Evolutionary conservation across 164 flowering plant species (phyloP), one percentile per base, ranked within the genome.

Genomic region (Nymphaea thermarum): DNA sequence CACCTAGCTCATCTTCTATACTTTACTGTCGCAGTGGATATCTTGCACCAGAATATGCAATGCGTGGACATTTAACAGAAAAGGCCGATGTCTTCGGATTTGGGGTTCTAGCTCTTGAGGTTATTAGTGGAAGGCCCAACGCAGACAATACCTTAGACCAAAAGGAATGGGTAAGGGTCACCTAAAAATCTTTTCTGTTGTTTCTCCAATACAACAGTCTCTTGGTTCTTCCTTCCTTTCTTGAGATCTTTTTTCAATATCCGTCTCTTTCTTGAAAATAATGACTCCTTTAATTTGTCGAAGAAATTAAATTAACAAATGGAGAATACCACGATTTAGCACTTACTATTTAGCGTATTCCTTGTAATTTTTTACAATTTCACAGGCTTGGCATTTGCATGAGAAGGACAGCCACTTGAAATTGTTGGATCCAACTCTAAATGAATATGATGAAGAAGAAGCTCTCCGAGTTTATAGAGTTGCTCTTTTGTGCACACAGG

Each of bases 401-500:
- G 85, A 84, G 70, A 78, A 72, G 16, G 62, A 78, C 55, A 68
- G 67, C 4, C 66, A 47, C 45, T n/a, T 82, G 44, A 84, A 79
- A 63, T 59, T 84, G 55, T 77, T 82, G 42, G 87, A 84, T 72
- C 72, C 77, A 11, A 62, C 64, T 53, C 66, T 84, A 59, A 2
- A 53, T 1, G 75, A 67, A n/a, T 77, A 74, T 42, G 43, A 78
- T 36, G 78, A 78, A 62, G 70, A 17, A 8, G 84, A 82, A 75
- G 84, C 78, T 0, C 55, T 61, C 2, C 71, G 81, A 16, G 5
- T 82, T 66, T 68, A 80, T 64, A 75, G 82, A 69, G 74, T 84
- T 6, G 80, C 83, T 57, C 77, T 84, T 43, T 51, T 82, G 71
- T 84, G 87, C 78, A 84, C 79, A 57, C 87, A 84, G 65, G 75